phyloP scores from a whole-genome alignment of 73 alveolate genomes.

The Tetrahymena malaccensis region DNA sequence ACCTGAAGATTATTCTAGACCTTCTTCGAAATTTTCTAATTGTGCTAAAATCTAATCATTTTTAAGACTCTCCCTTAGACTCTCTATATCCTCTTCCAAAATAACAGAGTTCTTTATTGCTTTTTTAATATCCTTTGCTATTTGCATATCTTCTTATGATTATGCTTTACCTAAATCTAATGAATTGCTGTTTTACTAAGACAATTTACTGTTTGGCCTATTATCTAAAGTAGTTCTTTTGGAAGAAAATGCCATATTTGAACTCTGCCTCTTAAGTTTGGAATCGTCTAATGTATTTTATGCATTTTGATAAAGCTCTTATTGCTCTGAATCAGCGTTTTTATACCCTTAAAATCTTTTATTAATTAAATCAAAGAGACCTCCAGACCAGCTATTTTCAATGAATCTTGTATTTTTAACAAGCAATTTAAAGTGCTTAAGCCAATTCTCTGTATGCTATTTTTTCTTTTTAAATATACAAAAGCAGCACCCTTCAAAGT shows the following conservation, averaged over 20 bases:
- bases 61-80: neutral
- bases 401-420: neutral
- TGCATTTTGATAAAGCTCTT: neutral
- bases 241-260: neutral
- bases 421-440: neutral
- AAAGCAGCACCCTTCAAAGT: neutral
- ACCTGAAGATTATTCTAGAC: neutral
- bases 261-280: neutral
- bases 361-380: neutral
- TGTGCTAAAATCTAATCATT: neutral
- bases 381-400: neutral
- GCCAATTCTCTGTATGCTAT: neutral
- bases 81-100: neutral
- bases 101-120: neutral
- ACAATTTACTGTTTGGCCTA: neutral
- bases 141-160: neutral
- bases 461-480: neutral
- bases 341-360: neutral
- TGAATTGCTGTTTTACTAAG: neutral
- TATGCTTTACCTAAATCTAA: neutral
- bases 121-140: neutral
- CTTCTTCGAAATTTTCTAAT: neutral
- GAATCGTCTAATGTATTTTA: neutral
- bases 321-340: neutral
- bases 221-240: neutral